These are phyloP conservation scores for Linderina pennispora DNA, from an alignment of 192 early-diverging fungal genomes.

Conservation along the genomic window DNA sequence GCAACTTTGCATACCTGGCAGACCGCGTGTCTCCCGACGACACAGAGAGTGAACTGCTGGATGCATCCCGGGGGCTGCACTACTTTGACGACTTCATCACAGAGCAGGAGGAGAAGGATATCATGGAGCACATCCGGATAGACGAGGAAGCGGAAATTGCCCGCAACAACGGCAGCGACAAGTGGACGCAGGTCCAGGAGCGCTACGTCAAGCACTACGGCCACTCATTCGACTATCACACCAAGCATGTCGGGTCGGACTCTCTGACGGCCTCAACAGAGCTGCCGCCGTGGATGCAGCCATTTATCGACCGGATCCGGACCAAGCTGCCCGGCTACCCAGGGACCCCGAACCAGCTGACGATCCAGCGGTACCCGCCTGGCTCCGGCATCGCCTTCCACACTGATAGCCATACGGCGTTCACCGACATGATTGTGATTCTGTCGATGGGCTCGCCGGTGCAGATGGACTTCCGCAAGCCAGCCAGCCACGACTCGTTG, in stretches of 20 bases:
- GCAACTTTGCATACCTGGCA: constrained; percentile 4
- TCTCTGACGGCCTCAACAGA: constrained; percentile 9
- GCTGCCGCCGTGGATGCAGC: constrained; percentile 15
- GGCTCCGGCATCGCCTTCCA: constrained; percentile 52
- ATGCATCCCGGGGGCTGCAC: constrained; percentile 13
- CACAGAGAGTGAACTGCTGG: constrained; percentile 3
- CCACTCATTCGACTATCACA: constrained; percentile 31
- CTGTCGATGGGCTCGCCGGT: constrained; percentile 44
- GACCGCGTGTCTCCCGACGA: background rate
- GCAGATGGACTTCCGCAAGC: constrained; percentile 51
- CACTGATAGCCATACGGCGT: constrained; percentile 44
- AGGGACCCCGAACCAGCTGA: constrained; percentile 44
- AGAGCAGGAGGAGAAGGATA: constrained; percentile 24
- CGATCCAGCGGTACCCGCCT: constrained; percentile 49
- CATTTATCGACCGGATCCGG: constrained; percentile 12
- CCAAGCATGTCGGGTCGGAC: constrained; percentile 16
- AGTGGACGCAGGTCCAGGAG: constrained; percentile 43
- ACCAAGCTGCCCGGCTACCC: constrained; percentile 2
- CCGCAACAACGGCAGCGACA: constrained; percentile 2
- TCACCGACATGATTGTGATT: constrained; percentile 28
- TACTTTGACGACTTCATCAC: constrained; percentile 39
- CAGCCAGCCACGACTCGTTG: background rate
- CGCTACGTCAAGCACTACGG: constrained; percentile 46
- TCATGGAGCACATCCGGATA: constrained; percentile 13
- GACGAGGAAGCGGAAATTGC: constrained; percentile 8